Base-by-base conservation (phyloP, 768 basidiomycete genomes). In the Rhodosporidiobolus sp. region DNA sequence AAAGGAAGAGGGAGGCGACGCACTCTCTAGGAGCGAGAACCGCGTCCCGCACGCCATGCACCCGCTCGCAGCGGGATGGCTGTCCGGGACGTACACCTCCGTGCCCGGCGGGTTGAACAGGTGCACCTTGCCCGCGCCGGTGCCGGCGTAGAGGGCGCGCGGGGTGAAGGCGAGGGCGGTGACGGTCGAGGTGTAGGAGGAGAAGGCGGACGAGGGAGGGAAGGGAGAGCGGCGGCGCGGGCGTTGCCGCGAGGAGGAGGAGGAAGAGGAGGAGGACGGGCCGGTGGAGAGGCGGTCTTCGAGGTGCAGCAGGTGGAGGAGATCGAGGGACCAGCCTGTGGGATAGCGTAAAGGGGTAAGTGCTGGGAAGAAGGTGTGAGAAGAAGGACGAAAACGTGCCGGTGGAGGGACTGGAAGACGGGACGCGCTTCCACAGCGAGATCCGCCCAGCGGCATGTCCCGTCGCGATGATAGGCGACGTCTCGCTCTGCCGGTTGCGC, bases 1-100 rank as follows among this genome's bases (percentile, higher is more conserved):
- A 32, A 20, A 46, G 30, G 24, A 8, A 20, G 11, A n/a, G 35
- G n/a, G 38, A 32, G 11, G 28, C 16, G 14, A 63, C 61, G 49
- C 63, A 63, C 63, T 28, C n/a, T 67, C 66, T 17, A 67, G 50
- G 12, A 67, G 8, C 6, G 50, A 11, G 66, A 67, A 67, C 59
- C 34, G 43, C 12, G 14, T 26, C 30, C 24, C 22, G 52, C 66
- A 67, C 1, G 26, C 35, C 66, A 67, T 67, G 52, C 66, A 67
- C 20, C 35, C 16, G 19, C 54, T 38, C 0, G 17, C 28, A 17
- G n/a, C 5, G 16, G 50, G 0, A 5, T 26, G 38, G 16, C 56
- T 43, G 30, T 67, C 66, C 26, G 52, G 52, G n/a, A 61, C 24
- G 49, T 38, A 66, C 4, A 58, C 19, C 48, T 66, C 65, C 8